A percentile compares a stretch with the other conserved stretches of the same genome.
These are phyloP conservation scores for Daldinia eschscholtzii DNA, from an alignment of 2,329 filamentous ascomycete genomes.

Conservation along the genomic window DNA sequence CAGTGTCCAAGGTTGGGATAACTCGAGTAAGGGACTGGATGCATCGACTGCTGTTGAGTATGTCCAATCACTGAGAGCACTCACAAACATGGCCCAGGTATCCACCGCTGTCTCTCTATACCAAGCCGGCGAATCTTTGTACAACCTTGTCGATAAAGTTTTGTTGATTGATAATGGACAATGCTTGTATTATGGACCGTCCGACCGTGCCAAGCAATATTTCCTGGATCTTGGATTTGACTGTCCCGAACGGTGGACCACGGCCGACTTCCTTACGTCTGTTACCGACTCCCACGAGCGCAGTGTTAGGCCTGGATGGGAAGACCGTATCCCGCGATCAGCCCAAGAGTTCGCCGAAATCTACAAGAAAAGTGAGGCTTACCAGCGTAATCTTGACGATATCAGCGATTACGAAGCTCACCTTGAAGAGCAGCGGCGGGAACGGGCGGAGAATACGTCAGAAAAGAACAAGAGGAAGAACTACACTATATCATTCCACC, in stretches of 20 bases:
- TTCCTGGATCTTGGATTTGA: conserved; percentile 79
- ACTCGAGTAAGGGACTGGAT: conserved; percentile 75
- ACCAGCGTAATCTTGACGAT: conserved; percentile 59
- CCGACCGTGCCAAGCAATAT: conserved; percentile 73
- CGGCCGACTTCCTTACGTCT: conserved; percentile 81
- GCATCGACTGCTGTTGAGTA: conserved; percentile 75
- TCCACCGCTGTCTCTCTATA: conserved; percentile 75
- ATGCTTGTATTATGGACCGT: conserved; percentile 78
- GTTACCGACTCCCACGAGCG: conserved; percentile 74
- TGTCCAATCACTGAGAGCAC: conserved; percentile 71
- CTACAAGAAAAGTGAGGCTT: conserved; percentile 62
- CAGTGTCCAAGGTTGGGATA: conserved; percentile 79
- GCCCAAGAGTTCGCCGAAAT: conserved; percentile 71
- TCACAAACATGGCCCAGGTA: conserved; percentile 74
- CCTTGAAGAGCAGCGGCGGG: conserved; percentile 56
- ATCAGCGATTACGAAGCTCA: conserved; percentile 66
- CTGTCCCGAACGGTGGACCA: conserved; percentile 78
- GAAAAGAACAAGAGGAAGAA: conserved; percentile 62
- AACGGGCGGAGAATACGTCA: conserved; percentile 55
- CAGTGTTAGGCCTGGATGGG: conserved; percentile 66
- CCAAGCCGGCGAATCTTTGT: conserved; percentile 68
- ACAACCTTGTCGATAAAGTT: conserved; percentile 75
- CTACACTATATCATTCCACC: conserved; percentile 63
- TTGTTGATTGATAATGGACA: conserved; percentile 75
- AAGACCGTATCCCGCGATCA: conserved; percentile 69